phyloP scores from a whole-genome alignment of 495 filamentous ascomycete genomes.

The Pseudomonodictys pantanalensis region DNA sequence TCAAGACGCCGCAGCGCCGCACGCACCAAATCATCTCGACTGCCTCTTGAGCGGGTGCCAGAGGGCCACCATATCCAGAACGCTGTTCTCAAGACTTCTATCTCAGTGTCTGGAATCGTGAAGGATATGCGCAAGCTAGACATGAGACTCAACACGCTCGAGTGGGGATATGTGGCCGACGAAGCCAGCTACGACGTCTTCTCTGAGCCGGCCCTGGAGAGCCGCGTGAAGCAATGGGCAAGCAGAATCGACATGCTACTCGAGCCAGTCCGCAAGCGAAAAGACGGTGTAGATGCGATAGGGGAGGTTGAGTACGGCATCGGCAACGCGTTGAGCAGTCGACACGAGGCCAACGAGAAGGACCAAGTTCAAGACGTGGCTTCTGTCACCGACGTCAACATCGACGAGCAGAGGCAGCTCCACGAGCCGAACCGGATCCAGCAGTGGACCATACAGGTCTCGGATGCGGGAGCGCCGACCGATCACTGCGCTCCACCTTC shows the following conservation, averaged over 20 bases:
- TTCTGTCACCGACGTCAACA: too few relatives aligned
- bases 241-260: background rate
- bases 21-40: slow-evolving; percentile 22
- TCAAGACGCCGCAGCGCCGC: slow-evolving; percentile 1
- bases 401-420: too few relatives aligned
- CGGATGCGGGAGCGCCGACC: too few relatives aligned
- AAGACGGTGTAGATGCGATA: background rate
- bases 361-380: too few relatives aligned
- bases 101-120: background rate
- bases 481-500: too few relatives aligned
- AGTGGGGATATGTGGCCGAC: slow-evolving; percentile 7
- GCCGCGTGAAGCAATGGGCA: background rate
- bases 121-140: slow-evolving; percentile 1
- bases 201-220: background rate
- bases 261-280: background rate
- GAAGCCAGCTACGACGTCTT: background rate
- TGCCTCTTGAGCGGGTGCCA: slow-evolving; percentile 37
- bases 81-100: background rate
- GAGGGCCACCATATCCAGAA: slow-evolving; percentile 24
- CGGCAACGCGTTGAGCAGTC: background rate
- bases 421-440: too few relatives aligned
- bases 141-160: slow-evolving; percentile 7
- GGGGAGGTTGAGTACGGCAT: background rate
- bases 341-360: too few relatives aligned
- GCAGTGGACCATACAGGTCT: too few relatives aligned